Evolutionary conservation across 805 yeast species (phyloP), one percentile per base, ranked within the genome.

Genomic region (Candida saitoana): DNA sequence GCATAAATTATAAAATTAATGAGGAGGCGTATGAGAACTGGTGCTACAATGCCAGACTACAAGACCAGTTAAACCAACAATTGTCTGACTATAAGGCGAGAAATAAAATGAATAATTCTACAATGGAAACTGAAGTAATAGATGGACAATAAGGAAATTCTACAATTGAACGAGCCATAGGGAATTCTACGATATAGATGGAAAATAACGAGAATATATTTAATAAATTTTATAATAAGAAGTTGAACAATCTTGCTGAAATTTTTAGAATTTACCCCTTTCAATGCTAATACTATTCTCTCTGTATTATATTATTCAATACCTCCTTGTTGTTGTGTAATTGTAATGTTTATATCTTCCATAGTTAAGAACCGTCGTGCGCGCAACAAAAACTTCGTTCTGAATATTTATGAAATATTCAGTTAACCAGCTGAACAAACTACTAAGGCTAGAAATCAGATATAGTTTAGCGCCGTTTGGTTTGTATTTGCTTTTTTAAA

Each of bases 1-100:
- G 89, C 0, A 50, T 83, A 18, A 74, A 70, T 49, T 84, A 66
- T 49, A 73, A 68, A 18, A 65, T 74, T 3, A 68, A 77, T 47
- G 71, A 73, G 20, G 63, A 53, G 2, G 56, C 73, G 1, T 67
- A 69, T 46, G 66, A 64, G 6, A 63, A 63, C 41, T 54, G 75
- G 53, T 53, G 60, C 41, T 56, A 64, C 19, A 74, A 71, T 46
- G 63, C 71, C 2, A 59, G 60, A 34, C 50, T 77, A 15, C 82
- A 77, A 53, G 64, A 66, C 17, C 69, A 71, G 41, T 56, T 76
- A 27, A 66, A 72, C 39, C 59, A 54, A 32, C 79, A 75, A 51
- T 55, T 76, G 38, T 47, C 42, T 18, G 59, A 56, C 22, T 60
- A 59, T 44, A 47, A 52, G 18, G 38, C 43, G 12, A 39, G 52